Conservation (phyloP, 164 flowering plant genomes). For the Annona squamosa region DNA sequence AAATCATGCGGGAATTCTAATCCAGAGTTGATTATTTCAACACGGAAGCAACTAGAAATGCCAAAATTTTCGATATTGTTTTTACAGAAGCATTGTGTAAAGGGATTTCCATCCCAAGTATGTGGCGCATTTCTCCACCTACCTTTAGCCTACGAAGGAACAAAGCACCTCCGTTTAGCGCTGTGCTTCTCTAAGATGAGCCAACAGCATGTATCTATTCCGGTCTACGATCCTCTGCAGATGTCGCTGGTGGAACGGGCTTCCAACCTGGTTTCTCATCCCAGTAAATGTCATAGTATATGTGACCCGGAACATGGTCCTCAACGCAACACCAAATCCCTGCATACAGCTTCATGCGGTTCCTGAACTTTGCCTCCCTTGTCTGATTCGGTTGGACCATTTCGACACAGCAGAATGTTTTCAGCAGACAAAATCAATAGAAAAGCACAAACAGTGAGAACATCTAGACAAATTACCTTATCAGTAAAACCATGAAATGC, state of each 20-base stretch:
- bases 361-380: conserved; percentile 68
- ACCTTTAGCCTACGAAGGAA: not conserved
- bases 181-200: not conserved
- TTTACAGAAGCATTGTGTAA: not conserved
- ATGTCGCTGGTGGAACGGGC: conserved; percentile 60
- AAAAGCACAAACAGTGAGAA: not conserved
- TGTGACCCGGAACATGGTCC: conserved; percentile 62
- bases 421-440: not conserved
- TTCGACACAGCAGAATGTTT: not conserved
- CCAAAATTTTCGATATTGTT: not conserved
- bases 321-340: conserved; percentile 93
- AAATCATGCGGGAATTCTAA: too few relatives aligned
- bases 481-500: conserved; percentile 72
- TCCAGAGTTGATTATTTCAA: not conserved
- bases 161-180: not conserved
- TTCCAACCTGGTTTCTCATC: conserved; percentile 96
- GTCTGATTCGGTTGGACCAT: conserved; percentile 26
- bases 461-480: conserved; percentile 49
- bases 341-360: conserved; percentile 64
- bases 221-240: conserved; percentile 74
- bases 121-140: not conserved
- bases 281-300: conserved; percentile 98
- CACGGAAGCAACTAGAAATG: not conserved
- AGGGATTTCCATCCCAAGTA: not conserved
- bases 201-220: conserved; percentile 21